These are phyloP conservation scores for Taphrina communis DNA, from an alignment of 1,139 yeast genomes.

Conservation along the genomic window DNA sequence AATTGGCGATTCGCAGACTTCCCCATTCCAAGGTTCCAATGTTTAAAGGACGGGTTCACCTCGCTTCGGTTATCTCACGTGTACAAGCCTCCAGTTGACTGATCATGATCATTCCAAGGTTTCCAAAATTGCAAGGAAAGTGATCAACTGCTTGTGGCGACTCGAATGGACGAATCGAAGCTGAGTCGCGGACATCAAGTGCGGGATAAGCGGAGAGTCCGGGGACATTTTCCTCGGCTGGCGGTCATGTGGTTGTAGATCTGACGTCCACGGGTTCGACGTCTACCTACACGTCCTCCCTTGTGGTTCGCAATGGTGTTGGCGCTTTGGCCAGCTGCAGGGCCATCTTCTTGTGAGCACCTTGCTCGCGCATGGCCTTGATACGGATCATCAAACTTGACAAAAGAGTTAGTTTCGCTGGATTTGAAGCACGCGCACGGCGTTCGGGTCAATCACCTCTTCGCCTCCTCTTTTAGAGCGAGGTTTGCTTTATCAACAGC, in stretches of 20 bases:
- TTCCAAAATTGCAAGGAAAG: too few species aligned
- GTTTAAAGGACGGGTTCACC: too few species aligned
- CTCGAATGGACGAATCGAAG: too few species aligned
- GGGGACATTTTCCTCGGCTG: not conserved
- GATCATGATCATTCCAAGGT: too few species aligned
- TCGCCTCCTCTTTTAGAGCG: slow-evolving; percentile 17
- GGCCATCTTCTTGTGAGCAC: not conserved
- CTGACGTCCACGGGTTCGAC: not conserved
- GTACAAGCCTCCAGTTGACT: too few species aligned
- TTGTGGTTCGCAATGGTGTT: not conserved
- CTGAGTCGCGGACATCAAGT: too few species aligned
- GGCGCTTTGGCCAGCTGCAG: not conserved
- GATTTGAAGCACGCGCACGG: not conserved
- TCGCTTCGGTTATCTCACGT: too few species aligned
- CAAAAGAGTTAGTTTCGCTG: not conserved
- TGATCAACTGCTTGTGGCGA: too few species aligned
- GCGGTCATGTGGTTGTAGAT: slow-evolving; percentile 6
- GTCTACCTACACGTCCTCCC: not conserved
- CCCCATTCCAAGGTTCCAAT: too few species aligned
- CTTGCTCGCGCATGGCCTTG: slow-evolving; percentile 1
- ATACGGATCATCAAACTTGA: slow-evolving; percentile 5
- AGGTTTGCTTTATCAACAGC: slow-evolving; percentile 8
- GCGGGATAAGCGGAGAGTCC: not conserved
- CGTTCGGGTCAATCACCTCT: not conserved
- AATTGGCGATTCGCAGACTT: too few species aligned